Conservation (phyloP, 768 basidiomycete species). For the Tulasnella sp. region DNA sequence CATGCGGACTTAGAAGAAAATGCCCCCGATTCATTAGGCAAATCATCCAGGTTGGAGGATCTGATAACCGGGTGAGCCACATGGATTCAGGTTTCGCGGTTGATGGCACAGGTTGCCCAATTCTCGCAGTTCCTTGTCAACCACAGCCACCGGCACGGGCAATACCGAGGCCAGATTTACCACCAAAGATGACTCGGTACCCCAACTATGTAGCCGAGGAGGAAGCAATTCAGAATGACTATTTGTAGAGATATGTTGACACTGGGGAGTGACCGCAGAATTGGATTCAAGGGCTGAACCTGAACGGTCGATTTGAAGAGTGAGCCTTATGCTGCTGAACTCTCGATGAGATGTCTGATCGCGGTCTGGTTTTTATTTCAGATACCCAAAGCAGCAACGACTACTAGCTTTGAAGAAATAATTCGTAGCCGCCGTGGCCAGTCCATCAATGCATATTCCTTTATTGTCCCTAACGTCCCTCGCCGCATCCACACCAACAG, state of each 20-base stretch:
- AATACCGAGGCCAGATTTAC: conserved; percentile 36
- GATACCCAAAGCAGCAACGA: conserved; percentile 90
- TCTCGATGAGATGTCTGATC: background rate
- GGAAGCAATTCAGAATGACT: conserved; percentile 94
- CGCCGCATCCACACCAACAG: conserved; percentile 27
- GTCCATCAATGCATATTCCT: conserved; percentile 66
- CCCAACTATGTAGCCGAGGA: conserved; percentile 84
- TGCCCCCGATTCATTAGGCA: too few relatives aligned
- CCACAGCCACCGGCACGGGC: background rate
- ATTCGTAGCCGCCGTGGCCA: conserved; percentile 59
- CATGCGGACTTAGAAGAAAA: too few relatives aligned
- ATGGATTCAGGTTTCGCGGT: too few relatives aligned
- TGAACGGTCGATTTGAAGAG: conserved; percentile 89
- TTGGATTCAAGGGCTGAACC: conserved; percentile 81
- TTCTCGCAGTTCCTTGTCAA: too few relatives aligned
- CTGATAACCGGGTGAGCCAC: too few relatives aligned
- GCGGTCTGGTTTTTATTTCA: conserved; percentile 29
- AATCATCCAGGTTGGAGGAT: too few relatives aligned
- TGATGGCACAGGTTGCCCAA: too few relatives aligned
- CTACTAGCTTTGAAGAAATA: conserved; percentile 75
- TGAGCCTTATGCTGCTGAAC: conserved; percentile 37
- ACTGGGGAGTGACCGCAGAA: conserved; percentile 92
- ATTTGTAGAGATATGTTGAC: conserved; percentile 82
- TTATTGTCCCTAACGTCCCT: conserved; percentile 49
- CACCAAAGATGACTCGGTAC: conserved; percentile 60